Evolutionary conservation across 108 stramenopile genomes (phyloP).

Genomic region (Cylindrotheca closterium): DNA sequence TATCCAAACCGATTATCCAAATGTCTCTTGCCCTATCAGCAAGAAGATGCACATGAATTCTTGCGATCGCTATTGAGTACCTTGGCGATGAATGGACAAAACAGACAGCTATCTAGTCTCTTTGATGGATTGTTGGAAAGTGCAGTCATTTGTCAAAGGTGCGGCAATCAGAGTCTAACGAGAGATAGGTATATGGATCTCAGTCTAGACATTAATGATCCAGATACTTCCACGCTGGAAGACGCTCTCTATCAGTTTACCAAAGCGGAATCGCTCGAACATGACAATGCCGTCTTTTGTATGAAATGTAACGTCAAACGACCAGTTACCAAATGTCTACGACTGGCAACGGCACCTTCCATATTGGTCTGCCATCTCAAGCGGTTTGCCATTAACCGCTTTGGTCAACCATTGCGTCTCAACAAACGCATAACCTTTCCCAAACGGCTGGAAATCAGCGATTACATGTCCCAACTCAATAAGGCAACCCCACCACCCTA

Average conservation of each 20-base stretch:
- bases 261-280: constrained; percentile 61
- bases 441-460: constrained; percentile 60
- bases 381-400: constrained; percentile 78
- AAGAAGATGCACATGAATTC: constrained; percentile 92
- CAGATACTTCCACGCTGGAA: constrained; percentile 47
- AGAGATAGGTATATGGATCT: constrained; percentile 89
- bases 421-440: constrained; percentile 73
- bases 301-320: constrained; percentile 59
- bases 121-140: constrained; percentile 88
- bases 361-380: constrained; percentile 84
- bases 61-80: constrained; percentile 74
- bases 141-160: constrained; percentile 80
- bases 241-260: constrained; percentile 78
- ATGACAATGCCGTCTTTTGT: constrained; percentile 81
- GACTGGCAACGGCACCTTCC: constrained; percentile 81
- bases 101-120: constrained; percentile 70
- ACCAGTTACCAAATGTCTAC: constrained; percentile 73
- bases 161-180: constrained; percentile 66
- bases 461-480: constrained; percentile 80
- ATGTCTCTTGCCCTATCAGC: constrained; percentile 75
- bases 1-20: constrained; percentile 77
- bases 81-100: constrained; percentile 84
- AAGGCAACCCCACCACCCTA: constrained; percentile 77
- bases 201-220: constrained; percentile 71
- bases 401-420: constrained; percentile 60